Conservation (phyloP, 148 eudicot genomes). For the Rhododendron mucronatum region DNA sequence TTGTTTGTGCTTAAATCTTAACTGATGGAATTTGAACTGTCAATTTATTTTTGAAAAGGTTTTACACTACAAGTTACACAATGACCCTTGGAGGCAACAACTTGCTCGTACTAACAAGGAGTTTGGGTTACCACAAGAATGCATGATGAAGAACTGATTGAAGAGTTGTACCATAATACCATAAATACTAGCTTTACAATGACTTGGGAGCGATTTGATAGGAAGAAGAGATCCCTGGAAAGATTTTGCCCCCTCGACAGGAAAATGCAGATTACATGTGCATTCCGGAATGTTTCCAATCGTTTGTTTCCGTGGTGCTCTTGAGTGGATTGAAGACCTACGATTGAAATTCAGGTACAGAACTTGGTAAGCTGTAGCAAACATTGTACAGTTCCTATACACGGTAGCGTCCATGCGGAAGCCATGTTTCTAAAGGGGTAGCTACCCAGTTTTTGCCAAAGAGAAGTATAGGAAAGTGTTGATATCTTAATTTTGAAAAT, state of each 20-base stretch:
- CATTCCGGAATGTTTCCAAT: background rate
- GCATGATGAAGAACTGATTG: conserved; percentile 8
- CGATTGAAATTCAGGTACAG: background rate
- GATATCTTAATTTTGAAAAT: background rate
- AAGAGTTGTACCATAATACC: background rate
- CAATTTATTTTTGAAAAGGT: conserved; percentile 24
- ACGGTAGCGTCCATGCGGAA: background rate
- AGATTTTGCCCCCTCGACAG: background rate
- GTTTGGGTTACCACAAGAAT: conserved; percentile 2
- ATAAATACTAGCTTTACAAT: background rate
- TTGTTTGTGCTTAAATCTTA: background rate
- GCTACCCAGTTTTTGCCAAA: background rate
- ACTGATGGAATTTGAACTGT: conserved; percentile 1
- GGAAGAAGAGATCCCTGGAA: background rate
- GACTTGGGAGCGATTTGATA: background rate
- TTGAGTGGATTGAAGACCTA: background rate
- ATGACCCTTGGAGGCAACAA: conserved; percentile 69
- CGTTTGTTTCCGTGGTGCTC: background rate
- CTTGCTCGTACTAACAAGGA: conserved; percentile 17
- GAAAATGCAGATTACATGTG: background rate
- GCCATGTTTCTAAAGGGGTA: background rate
- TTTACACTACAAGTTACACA: conserved; percentile 78
- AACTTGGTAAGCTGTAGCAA: background rate
- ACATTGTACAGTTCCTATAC: background rate
- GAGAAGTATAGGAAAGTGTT: background rate